These are phyloP conservation scores for Linum usitatissimum DNA, from an alignment of 345 rosid genomes.

Conservation along the genomic window DNA sequence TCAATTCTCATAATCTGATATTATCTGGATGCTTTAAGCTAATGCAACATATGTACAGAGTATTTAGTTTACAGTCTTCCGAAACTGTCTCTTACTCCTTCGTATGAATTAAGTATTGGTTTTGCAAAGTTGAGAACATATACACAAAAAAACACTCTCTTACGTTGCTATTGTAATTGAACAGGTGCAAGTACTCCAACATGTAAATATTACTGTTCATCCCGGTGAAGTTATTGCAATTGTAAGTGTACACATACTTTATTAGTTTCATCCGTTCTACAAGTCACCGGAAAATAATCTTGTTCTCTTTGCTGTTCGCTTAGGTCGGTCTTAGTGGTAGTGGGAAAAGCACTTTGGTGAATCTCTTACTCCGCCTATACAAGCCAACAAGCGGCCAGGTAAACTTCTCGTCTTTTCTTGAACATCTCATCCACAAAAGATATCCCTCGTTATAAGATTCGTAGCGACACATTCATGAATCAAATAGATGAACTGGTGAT, in stretches of 20 bases:
- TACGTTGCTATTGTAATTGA: conserved; percentile 2
- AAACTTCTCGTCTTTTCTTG: conserved; percentile 6
- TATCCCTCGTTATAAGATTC: background rate
- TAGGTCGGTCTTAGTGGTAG: conserved; percentile 99
- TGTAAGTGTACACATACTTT: conserved; percentile 32
- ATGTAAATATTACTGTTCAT: conserved; percentile 44
- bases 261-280: conserved; percentile 6
- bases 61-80: background rate
- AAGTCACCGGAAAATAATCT: conserved; percentile 6
- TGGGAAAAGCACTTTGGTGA: conserved; percentile 92
- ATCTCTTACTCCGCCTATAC: conserved; percentile 75
- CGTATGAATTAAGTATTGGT: too few relatives aligned
- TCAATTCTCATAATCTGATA: background rate
- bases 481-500: background rate
- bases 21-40: background rate
- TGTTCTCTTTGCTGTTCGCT: conserved; percentile 13
- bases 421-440: background rate
- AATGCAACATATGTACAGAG: too few relatives aligned
- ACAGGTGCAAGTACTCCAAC: conserved; percentile 67
- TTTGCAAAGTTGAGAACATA: too few relatives aligned
- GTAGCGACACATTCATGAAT: background rate
- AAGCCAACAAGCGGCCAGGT: conserved; percentile 91
- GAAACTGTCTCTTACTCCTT: background rate
- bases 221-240: conserved; percentile 88
- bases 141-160: too few relatives aligned